Evolutionary conservation across 179 eudicot species (phyloP).

Genomic region (Corrigiola litoralis): DNA sequence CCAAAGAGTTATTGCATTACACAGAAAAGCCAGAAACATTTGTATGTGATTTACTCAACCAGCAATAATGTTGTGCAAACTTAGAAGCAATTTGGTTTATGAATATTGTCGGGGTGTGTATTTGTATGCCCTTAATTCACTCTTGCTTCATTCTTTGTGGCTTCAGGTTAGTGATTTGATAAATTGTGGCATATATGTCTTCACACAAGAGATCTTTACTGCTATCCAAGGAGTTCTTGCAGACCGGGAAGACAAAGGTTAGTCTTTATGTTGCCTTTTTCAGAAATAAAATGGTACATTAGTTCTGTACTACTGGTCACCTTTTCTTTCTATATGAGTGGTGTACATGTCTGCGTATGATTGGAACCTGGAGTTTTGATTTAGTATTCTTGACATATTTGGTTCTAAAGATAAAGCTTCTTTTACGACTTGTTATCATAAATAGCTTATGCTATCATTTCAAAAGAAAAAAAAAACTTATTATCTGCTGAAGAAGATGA

Average conservation of each 20-base stretch:
- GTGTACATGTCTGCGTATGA: too few relatives aligned
- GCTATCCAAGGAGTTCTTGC: slow-evolving; percentile 52
- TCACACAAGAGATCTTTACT: slow-evolving; percentile 66
- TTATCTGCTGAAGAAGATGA: too few relatives aligned
- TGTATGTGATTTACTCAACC: slow-evolving; percentile 43
- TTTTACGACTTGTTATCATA: too few relatives aligned
- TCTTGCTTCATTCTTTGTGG: slow-evolving; percentile 3
- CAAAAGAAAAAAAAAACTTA: too few relatives aligned
- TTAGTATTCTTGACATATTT: too few relatives aligned
- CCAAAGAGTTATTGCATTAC: slow-evolving; percentile 87
- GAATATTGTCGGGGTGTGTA: not conserved
- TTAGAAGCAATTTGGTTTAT: not conserved
- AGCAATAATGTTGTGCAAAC: not conserved
- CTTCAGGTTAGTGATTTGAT: slow-evolving; percentile 83
- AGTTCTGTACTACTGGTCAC: too few relatives aligned
- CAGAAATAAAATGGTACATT: too few relatives aligned
- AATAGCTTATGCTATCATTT: too few relatives aligned
- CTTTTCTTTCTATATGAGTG: too few relatives aligned
- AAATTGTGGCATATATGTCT: slow-evolving; percentile 80
- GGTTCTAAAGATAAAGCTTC: too few relatives aligned
- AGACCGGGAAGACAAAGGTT: slow-evolving; percentile 69
- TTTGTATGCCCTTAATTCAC: slow-evolving; percentile 12
- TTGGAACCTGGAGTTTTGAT: too few relatives aligned
- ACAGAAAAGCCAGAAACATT: slow-evolving; percentile 98
- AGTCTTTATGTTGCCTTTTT: slow-evolving; percentile 8